A percentile compares a stretch with the other conserved stretches of the same genome.
These are phyloP conservation scores for Selaginella tamariscina DNA, from an alignment of 75 land plant genomes.

Conservation along the genomic window DNA sequence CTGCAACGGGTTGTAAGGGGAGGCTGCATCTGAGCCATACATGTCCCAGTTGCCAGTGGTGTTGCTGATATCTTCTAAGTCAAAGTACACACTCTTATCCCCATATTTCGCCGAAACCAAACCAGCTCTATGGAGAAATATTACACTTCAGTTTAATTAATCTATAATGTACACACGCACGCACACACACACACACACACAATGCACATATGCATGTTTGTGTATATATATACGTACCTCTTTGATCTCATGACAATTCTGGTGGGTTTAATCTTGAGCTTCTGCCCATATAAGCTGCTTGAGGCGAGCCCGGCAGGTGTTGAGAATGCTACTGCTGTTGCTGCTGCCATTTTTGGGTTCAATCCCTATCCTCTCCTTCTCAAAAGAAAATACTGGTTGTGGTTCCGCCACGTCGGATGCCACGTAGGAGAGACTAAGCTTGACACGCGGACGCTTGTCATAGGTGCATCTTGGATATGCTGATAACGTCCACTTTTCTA, in stretches of 20 bases:
- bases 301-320: slow-evolving; percentile 13
- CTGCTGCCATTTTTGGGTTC: too few species aligned
- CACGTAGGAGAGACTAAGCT: background rate
- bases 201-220: background rate
- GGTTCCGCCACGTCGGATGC: background rate
- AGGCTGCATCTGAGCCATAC: slow-evolving; percentile 87
- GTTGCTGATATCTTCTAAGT: slow-evolving; percentile 90
- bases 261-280: slow-evolving; percentile 15
- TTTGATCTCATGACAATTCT: slow-evolving; percentile 5
- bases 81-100: slow-evolving; percentile 93
- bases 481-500: background rate
- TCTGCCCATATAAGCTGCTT: slow-evolving; percentile 22
- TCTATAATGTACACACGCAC: background rate
- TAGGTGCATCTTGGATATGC: background rate
- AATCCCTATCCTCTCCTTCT: background rate
- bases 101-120: slow-evolving; percentile 76
- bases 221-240: too few species aligned
- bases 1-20: slow-evolving; percentile 90
- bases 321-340: slow-evolving; percentile 9
- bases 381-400: background rate
- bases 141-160: background rate
- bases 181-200: background rate
- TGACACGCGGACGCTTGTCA: background rate
- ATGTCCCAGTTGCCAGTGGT: slow-evolving; percentile 96
- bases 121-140: background rate